phyloP scores from a whole-genome alignment of 2,329 filamentous ascomycete species.

The Dichotomopilus funicola region DNA sequence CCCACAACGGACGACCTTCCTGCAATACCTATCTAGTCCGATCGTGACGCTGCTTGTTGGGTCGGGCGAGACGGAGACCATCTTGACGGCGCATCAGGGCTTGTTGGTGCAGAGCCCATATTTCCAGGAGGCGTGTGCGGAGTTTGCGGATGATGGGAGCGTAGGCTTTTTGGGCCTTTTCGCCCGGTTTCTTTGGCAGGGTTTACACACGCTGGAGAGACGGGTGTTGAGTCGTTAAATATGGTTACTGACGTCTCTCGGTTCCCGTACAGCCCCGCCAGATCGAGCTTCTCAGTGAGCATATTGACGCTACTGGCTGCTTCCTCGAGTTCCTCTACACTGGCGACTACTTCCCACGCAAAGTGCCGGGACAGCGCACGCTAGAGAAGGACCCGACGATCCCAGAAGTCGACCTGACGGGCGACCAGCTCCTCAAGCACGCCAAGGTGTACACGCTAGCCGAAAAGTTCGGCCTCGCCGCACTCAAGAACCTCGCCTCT shows the following conservation, averaged over 20 bases:
- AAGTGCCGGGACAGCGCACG: slow-evolving; percentile 53
- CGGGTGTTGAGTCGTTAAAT: background rate
- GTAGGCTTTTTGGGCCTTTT: slow-evolving; percentile 37
- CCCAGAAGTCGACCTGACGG: slow-evolving; percentile 66
- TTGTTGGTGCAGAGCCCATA: slow-evolving; percentile 69
- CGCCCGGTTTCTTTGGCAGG: background rate
- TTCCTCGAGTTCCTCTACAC: slow-evolving; percentile 83
- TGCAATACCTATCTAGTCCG: slow-evolving; percentile 60
- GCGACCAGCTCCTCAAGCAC: slow-evolving; percentile 78
- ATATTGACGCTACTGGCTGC: slow-evolving; percentile 67
- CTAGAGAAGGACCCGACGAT: slow-evolving; percentile 63
- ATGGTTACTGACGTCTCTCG: background rate
- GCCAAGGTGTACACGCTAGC: slow-evolving; percentile 85
- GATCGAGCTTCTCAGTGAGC: slow-evolving; percentile 61
- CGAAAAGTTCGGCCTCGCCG: slow-evolving; percentile 63
- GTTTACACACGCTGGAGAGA: too few species aligned
- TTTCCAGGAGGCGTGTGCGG: slow-evolving; percentile 57
- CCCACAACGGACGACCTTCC: slow-evolving; percentile 39
- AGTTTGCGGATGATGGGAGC: slow-evolving; percentile 54
- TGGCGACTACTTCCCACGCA: slow-evolving; percentile 75
- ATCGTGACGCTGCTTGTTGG: slow-evolving; percentile 64
- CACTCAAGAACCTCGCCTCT: slow-evolving; percentile 69
- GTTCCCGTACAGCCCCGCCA: slow-evolving; percentile 46
- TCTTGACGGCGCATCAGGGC: slow-evolving; percentile 72
- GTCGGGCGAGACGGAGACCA: slow-evolving; percentile 49